phyloP scores from a whole-genome alignment of 257 asterid species.

The Euphrasia confusa region DNA sequence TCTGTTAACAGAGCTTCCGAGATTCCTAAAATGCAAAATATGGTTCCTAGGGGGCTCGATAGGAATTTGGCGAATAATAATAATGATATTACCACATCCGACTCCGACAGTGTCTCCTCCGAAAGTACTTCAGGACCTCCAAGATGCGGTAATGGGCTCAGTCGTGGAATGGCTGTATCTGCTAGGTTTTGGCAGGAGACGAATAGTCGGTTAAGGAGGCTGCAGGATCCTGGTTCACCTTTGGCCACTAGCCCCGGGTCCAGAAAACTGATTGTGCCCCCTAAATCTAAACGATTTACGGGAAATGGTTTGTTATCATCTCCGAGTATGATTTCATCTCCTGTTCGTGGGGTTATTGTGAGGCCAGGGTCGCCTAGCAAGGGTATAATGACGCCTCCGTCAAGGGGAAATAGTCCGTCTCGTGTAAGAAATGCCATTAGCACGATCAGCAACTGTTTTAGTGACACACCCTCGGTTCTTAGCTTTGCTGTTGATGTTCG shows the following conservation, averaged over 20 bases:
- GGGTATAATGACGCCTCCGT: conserved; percentile 59
- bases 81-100: conserved; percentile 64
- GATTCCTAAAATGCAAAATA: conserved; percentile 52
- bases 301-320: conserved; percentile 50
- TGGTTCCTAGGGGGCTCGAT: conserved; percentile 30
- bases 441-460: conserved; percentile 56
- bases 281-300: conserved; percentile 54
- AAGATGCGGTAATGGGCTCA: conserved; percentile 29
- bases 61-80: conserved; percentile 37
- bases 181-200: conserved; percentile 98
- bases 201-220: conserved; percentile 74
- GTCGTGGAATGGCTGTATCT: conserved; percentile 61
- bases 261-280: conserved; percentile 41
- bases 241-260: conserved; percentile 62
- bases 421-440: conserved; percentile 76
- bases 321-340: conserved; percentile 67
- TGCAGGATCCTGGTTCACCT: conserved; percentile 85
- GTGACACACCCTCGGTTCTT: conserved; percentile 86
- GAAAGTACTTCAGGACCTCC: conserved; percentile 48
- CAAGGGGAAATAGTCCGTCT: conserved; percentile 70
- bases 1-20: conserved; percentile 45
- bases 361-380: conserved; percentile 80
- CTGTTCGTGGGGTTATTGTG: conserved; percentile 51
- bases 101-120: conserved; percentile 91
- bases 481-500: conserved; percentile 89